These are phyloP conservation scores for Geosmithia flava DNA, from an alignment of 2,329 filamentous ascomycete genomes.

Conservation along the genomic window DNA sequence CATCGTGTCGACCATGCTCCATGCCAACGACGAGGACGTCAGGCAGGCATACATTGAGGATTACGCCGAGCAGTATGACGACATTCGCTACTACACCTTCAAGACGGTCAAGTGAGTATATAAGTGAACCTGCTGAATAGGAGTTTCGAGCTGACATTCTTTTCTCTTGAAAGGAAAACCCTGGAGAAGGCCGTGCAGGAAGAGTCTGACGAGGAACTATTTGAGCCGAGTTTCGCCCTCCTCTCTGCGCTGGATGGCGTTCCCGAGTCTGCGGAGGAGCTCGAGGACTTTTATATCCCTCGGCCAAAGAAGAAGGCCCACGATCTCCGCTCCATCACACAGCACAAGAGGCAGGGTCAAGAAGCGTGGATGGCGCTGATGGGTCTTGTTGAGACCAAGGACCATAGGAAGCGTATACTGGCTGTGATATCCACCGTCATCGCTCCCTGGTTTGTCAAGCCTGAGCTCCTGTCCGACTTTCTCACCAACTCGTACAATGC, in stretches of 20 bases:
- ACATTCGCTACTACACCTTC: constrained; percentile 76
- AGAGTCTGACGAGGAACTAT: constrained; percentile 14
- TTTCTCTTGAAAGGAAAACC: not conserved
- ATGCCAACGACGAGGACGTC: constrained; percentile 43
- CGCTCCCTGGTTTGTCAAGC: constrained; percentile 78
- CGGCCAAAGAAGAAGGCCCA: constrained; percentile 57
- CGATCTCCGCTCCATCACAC: constrained; percentile 47
- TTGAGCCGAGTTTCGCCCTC: constrained; percentile 48
- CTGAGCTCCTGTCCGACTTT: constrained; percentile 90
- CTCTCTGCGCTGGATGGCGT: constrained; percentile 58
- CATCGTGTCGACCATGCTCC: constrained; percentile 51
- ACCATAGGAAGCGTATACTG: constrained; percentile 70
- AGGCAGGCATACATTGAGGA: constrained; percentile 64
- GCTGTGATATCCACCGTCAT: constrained; percentile 65
- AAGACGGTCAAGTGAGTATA: constrained; percentile 54
- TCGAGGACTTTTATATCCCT: constrained; percentile 56
- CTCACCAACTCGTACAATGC: constrained; percentile 85
- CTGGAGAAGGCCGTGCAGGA: constrained; percentile 4
- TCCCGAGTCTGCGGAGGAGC: constrained; percentile 52
- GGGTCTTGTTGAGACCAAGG: constrained; percentile 49
- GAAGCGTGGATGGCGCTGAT: constrained; percentile 78
- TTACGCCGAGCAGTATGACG: constrained; percentile 69
- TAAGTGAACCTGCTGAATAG: not conserved
- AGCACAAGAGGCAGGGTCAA: constrained; percentile 71
- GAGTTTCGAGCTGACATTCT: not conserved